These are phyloP conservation scores for Ceriops decandra DNA, from an alignment of 345 rosid species.

Conservation along the genomic window DNA sequence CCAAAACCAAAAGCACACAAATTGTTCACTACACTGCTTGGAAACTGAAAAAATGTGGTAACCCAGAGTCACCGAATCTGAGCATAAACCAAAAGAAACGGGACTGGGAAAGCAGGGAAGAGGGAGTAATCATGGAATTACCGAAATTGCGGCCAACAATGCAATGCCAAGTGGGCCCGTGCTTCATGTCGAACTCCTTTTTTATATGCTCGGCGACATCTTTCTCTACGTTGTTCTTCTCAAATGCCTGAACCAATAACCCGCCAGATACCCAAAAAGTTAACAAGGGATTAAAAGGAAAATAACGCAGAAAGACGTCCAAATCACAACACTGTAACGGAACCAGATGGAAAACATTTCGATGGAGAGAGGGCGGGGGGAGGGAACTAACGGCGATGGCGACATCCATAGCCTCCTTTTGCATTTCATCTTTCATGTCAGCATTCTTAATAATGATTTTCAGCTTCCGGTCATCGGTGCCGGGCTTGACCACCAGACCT, in stretches of 20 bases:
- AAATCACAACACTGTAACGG: too few species aligned
- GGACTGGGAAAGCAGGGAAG: conserved; percentile 7
- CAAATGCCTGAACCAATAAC: conserved; percentile 59
- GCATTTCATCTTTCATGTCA: conserved; percentile 90
- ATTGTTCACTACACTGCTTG: not conserved
- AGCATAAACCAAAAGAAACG: conserved; percentile 3
- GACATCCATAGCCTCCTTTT: conserved; percentile 72
- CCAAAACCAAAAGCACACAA: not conserved
- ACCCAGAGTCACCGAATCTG: conserved; percentile 12
- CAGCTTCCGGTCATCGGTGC: conserved; percentile 49
- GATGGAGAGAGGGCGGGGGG: not conserved
- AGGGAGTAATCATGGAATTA: conserved; percentile 26
- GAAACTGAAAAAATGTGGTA: not conserved
- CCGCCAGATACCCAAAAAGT: not conserved
- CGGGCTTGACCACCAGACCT: conserved; percentile 33
- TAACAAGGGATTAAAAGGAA: not conserved
- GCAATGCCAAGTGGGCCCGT: conserved; percentile 99
- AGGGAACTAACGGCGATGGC: conserved; percentile 50
- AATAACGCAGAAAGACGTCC: not conserved
- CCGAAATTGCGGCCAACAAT: conserved; percentile 99
- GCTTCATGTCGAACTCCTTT: conserved; percentile 92
- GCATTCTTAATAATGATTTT: conserved; percentile 69
- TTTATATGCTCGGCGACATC: conserved; percentile 95
- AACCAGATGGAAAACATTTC: not conserved
- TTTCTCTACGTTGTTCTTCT: conserved; percentile 78